Conservation (phyloP, 225 moss, liverwort and hornwort genomes). For the Pseudoscleropodium purum region DNA sequence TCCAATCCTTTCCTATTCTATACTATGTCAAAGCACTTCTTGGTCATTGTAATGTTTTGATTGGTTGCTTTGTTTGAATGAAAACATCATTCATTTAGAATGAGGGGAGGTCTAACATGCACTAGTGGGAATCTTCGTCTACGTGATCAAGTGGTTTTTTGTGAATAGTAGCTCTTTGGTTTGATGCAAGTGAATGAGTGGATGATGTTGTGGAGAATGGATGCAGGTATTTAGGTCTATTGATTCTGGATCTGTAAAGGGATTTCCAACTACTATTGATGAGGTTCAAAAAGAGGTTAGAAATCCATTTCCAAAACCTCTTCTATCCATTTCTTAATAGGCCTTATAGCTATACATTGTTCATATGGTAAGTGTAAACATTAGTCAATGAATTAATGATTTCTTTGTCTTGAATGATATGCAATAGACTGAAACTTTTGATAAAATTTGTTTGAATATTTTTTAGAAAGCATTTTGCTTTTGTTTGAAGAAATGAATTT, state of each 20-base stretch:
- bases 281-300: slow-evolving; percentile 37
- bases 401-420: no score
- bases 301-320: neutral
- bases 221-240: slow-evolving; percentile 39
- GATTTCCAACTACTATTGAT: slow-evolving; percentile 23
- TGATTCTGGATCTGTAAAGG: slow-evolving; percentile 47
- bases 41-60: neutral
- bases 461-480: neutral
- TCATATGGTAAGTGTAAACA: neutral
- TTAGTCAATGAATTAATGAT: neutral
- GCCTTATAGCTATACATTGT: neutral
- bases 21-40: neutral
- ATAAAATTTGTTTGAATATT: neutral
- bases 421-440: neutral
- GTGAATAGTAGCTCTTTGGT: neutral
- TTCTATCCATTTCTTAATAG: neutral
- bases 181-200: neutral
- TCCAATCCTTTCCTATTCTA: neutral
- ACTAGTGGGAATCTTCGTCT: neutral
- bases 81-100: no score
- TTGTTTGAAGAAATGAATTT: neutral
- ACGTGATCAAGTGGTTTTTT: neutral
- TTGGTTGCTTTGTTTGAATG: neutral
- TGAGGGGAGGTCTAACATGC: neutral
- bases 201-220: neutral